Base-by-base conservation (phyloP, 768 basidiomycete species). In the Dendrothele bispora region DNA sequence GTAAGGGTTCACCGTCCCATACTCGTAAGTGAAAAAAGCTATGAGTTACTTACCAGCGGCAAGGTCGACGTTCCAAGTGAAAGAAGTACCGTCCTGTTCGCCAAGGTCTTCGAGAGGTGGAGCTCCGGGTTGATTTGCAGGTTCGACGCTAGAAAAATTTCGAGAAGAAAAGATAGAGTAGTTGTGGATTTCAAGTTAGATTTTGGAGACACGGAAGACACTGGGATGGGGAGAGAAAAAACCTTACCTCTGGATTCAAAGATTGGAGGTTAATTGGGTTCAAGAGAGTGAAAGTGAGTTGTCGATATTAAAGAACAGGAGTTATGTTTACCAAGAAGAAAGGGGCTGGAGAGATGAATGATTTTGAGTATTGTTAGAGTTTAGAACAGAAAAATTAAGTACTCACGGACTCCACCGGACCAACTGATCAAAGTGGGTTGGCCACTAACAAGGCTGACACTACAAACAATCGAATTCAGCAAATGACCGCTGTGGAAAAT, bases 271-370 rank as follows among this genome's bases (percentile, higher is more conserved):
- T n/a, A n/a, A n/a, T n/a, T n/a, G n/a, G n/a, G n/a, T n/a, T n/a
- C n/a, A n/a, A n/a, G n/a, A n/a, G n/a, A n/a, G n/a, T n/a, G n/a
- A n/a, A n/a, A n/a, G n/a, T n/a, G n/a, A n/a, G n/a, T n/a, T n/a
- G n/a, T n/a, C n/a, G n/a, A n/a, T n/a, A n/a, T n/a, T n/a, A n/a
- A 38, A 21, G 41, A 49, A 41, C 21, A 27, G 17, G 21, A 22
- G 7, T 22, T 27, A 29, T 8, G 74, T 83, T 43, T 63, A 88
- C 87, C 73, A 87, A 55, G 57, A 68, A 79, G 73, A 74, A 88
- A 28, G 86, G 84, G 28, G 65, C 85, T 88, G 46, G 7, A 36
- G 15, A 22, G n/a, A n/a, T n/a, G n/a, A n/a, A n/a, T n/a, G n/a
- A n/a, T n/a, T n/a, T n/a, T n/a, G n/a, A 22, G 25, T 25, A 30